Evolutionary conservation across 495 filamentous ascomycete species (phyloP).

Genomic region (Cercophora newfieldiana): DNA sequence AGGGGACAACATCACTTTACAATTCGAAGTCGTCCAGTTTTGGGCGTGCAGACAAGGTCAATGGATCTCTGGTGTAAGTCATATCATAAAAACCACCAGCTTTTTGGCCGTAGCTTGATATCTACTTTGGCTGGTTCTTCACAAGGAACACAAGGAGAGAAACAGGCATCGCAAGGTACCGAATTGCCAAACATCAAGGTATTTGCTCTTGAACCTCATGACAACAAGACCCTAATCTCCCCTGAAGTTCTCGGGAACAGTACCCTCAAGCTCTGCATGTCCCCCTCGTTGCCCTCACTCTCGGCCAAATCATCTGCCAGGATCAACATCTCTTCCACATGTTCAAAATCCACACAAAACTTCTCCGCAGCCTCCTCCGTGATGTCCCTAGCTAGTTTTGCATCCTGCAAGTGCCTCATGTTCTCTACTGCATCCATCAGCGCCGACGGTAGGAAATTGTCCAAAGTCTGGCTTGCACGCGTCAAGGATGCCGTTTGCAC

Average conservation of each 20-base stretch:
- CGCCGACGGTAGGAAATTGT: constrained; percentile 89
- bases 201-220: constrained; percentile 27
- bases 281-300: constrained; percentile 37
- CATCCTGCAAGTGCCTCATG: constrained; percentile 68
- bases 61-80: no score
- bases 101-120: no score
- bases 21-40: no score
- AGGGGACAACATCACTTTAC: no score
- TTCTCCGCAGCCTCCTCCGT: constrained; percentile 80
- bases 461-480: constrained; percentile 71
- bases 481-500: constrained; percentile 66
- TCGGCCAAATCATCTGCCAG: constrained; percentile 48
- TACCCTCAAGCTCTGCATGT: constrained; percentile 56
- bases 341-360: constrained; percentile 91
- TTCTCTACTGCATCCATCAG: constrained; percentile 87
- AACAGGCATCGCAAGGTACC: background rate
- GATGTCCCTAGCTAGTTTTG: constrained; percentile 67
- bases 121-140: no score
- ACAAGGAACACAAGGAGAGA: no score
- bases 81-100: no score
- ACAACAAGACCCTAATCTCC: constrained; percentile 80
- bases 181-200: no score
- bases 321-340: constrained; percentile 66
- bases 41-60: no score
- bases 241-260: constrained; percentile 81